These are phyloP conservation scores for Neurospora cerealis DNA, from an alignment of 495 filamentous ascomycete species.

Conservation along the genomic window DNA sequence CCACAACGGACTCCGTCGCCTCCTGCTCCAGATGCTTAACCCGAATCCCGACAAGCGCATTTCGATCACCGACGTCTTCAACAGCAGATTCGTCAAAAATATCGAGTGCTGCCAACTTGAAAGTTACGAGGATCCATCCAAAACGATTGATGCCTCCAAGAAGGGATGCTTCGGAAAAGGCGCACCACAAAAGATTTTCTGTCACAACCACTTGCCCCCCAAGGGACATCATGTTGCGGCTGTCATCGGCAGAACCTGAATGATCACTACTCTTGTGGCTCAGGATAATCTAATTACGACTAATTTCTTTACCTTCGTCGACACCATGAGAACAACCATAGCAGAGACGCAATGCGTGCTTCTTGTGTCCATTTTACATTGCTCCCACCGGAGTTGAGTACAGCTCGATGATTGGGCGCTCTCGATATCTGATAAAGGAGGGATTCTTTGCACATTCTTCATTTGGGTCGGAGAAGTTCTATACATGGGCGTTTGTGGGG, in stretches of 20 bases:
- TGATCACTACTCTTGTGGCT: background rate
- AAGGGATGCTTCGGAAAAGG: slow-evolving; percentile 31
- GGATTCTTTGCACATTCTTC: background rate
- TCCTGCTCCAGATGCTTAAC: slow-evolving; percentile 69
- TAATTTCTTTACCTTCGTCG: background rate
- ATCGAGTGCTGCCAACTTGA: slow-evolving; percentile 65
- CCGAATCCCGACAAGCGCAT: slow-evolving; percentile 57
- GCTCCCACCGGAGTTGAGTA: background rate
- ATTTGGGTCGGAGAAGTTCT: background rate
- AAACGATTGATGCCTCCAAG: slow-evolving; percentile 43
- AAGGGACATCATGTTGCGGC: slow-evolving; percentile 16
- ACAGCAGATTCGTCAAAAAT: slow-evolving; percentile 51
- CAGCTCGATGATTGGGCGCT: background rate
- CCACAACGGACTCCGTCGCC: slow-evolving; percentile 44
- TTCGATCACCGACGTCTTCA: slow-evolving; percentile 50
- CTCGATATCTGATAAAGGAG: background rate
- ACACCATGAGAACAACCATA: background rate
- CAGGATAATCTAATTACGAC: background rate
- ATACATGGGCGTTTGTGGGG: background rate
- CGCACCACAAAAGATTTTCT: slow-evolving; percentile 33
- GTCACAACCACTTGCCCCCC: slow-evolving; percentile 39
- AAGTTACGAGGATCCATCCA: slow-evolving; percentile 42
- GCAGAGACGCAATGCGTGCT: background rate
- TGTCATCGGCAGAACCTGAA: background rate
- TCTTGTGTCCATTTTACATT: background rate